phyloP scores from a whole-genome alignment of 306 rosid species.

The Biancaea sappan region DNA sequence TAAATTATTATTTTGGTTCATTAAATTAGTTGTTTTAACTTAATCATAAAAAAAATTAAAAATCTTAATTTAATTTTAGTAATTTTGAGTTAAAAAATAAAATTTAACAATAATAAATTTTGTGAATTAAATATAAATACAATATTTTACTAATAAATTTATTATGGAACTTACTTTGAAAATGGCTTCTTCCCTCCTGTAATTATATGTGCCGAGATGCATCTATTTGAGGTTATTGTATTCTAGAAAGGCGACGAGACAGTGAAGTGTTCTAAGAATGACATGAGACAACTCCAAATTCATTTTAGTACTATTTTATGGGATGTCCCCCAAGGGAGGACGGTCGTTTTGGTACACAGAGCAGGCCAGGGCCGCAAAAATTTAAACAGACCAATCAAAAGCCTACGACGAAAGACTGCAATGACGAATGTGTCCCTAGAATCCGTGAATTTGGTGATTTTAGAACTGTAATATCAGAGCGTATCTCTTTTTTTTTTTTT shows the following conservation, averaged over 20 bases:
- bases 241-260: too few relatives aligned
- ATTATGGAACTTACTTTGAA: not conserved
- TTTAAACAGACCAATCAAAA: constrained; percentile 16
- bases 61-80: too few relatives aligned
- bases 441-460: not conserved
- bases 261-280: not conserved
- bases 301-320: not conserved
- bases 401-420: not conserved
- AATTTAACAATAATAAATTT: too few relatives aligned
- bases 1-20: too few relatives aligned
- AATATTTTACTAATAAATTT: too few relatives aligned
- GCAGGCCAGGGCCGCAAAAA: not conserved
- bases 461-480: not conserved
- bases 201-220: not conserved
- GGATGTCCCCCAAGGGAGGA: not conserved
- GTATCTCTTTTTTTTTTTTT: too few relatives aligned
- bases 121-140: too few relatives aligned
- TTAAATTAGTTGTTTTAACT: too few relatives aligned
- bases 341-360: not conserved
- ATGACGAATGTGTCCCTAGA: constrained; percentile 32
- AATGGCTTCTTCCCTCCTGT: not conserved
- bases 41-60: too few relatives aligned
- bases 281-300: not conserved
- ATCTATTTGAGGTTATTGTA: too few relatives aligned
- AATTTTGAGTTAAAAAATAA: too few relatives aligned